Conservation (phyloP, 345 rosid species). For the Aethionema arabicum region DNA sequence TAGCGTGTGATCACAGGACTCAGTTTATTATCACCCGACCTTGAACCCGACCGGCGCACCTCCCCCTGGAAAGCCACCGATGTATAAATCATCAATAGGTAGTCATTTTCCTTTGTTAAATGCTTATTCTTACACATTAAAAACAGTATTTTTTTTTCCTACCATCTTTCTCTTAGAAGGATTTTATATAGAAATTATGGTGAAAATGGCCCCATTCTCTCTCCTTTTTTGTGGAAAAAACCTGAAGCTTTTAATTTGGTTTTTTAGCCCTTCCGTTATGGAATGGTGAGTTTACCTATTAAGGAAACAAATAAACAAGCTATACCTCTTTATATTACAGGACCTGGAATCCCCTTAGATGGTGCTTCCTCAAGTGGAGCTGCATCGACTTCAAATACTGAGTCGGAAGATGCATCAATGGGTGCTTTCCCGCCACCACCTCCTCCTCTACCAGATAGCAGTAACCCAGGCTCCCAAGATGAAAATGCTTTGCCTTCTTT, state of each 20-base stretch:
- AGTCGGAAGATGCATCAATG: slow-evolving; percentile 57
- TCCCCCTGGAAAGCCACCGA: slow-evolving; percentile 98
- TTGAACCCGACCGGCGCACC: slow-evolving; percentile 98
- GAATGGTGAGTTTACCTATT: no score
- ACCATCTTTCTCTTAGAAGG: slow-evolving; percentile 5
- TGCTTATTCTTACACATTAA: slow-evolving; percentile 1
- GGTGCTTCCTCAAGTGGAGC: slow-evolving; percentile 57
- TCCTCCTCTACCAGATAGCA: slow-evolving; percentile 63
- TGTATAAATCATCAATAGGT: slow-evolving; percentile 88
- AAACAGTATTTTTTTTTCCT: slow-evolving; percentile 19
- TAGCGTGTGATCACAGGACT: slow-evolving; percentile 62
- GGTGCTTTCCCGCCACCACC: slow-evolving; percentile 61
- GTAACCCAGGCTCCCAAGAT: slow-evolving; percentile 41
- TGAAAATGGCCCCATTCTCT: no score
- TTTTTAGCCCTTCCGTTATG: no score
- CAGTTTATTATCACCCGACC: slow-evolving; percentile 94
- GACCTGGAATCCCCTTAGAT: slow-evolving; percentile 76
- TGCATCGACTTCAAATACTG: slow-evolving; percentile 60
- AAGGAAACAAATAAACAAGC: no score
- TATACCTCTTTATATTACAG: slow-evolving; percentile 51
- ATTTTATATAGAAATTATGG: no score
- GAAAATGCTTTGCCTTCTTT: slow-evolving; percentile 46
- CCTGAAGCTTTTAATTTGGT: no score
- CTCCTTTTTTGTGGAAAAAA: no score
- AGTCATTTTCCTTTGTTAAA: slow-evolving; percentile 9